Evolutionary conservation across 176 grass and related monocot genomes (phyloP), one percentile per base, ranked within the genome.

Genomic region (Microstegium vimineum): DNA sequence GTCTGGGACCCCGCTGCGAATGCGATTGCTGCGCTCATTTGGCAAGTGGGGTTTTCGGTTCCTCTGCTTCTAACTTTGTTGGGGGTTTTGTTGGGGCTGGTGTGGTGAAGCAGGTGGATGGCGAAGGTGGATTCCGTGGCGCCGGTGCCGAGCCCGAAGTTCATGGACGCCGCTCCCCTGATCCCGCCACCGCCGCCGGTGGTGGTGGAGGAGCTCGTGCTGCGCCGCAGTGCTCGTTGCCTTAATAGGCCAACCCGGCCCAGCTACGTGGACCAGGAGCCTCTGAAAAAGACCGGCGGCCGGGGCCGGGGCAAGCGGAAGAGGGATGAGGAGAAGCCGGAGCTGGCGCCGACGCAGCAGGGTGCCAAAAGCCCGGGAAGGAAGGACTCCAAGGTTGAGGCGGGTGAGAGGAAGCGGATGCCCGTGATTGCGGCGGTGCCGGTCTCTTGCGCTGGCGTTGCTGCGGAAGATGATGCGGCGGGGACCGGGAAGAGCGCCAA

Each of bases 181-280:
- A 20, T 8, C 45, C 63, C 33, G 11, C 65, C 33, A 8, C 65
- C 79, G 61, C 68, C 38, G n/a, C 18, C 14, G 49, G 61, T 45
- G n/a, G 38, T 74, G 42, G 66, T 40, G 36, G 69, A 43, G 68
- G 69, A 43, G 68, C 81, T 84, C 10, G 28, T 4, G 43, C 69
- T 88, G 77, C 81, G 92, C 34, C 78, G 89, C 31, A 94, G 86
- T 45, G 64, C 73, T 32, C 84, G 89, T n/a, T 91, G 74, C 34
- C 20, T 41, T 13, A 83, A 76, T 31, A 94, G 63, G 66, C 27
- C 62, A 15, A 42, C 43, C 1, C 42, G 4, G 7, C 77, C 72
- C 1, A 74, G 27, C 14, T 89, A 81, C n/a, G 86, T 35, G 30
- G 71, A 82, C 63, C 20, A 63, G 73, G 78, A 74, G 61, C 56